Evolutionary conservation across 768 basidiomycete species (phyloP).

Genomic region (Mrakia blollopis): DNA sequence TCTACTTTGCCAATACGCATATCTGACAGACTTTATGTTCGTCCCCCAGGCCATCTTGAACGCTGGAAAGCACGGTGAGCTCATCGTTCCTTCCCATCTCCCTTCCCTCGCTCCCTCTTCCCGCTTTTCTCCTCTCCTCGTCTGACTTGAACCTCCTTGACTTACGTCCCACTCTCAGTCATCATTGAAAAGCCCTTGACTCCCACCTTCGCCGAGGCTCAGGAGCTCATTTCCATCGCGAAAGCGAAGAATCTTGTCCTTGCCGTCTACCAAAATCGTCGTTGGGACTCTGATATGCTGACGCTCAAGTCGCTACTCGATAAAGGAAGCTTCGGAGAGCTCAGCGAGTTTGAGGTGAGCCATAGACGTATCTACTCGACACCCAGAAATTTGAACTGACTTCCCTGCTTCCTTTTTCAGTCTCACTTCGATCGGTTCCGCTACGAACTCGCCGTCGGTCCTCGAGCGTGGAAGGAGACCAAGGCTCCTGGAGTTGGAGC

Average conservation of each 20-base stretch:
- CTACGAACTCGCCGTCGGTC: conserved; percentile 41
- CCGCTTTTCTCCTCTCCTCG: not conserved
- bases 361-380: not conserved
- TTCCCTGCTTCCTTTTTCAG: not conserved
- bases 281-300: conserved; percentile 56
- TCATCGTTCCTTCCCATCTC: conserved; percentile 3
- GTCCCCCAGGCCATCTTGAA: conserved; percentile 49
- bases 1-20: too few relatives aligned
- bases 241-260: conserved; percentile 58
- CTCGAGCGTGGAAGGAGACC: conserved; percentile 66
- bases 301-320: conserved; percentile 58
- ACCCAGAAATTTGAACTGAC: not conserved
- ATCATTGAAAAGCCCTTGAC: conserved; percentile 77
- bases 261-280: conserved; percentile 42
- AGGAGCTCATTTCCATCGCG: conserved; percentile 59
- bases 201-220: conserved; percentile 56
- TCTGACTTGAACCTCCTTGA: not conserved
- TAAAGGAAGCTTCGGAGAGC: conserved; percentile 51
- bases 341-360: conserved; percentile 60
- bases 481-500: conserved; percentile 59
- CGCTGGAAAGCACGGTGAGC: conserved; percentile 67
- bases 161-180: conserved; percentile 43
- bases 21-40: too few relatives aligned
- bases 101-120: not conserved
- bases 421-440: conserved; percentile 70